Conservation (phyloP, 495 filamentous ascomycete species). For the Neurospora sp. region DNA sequence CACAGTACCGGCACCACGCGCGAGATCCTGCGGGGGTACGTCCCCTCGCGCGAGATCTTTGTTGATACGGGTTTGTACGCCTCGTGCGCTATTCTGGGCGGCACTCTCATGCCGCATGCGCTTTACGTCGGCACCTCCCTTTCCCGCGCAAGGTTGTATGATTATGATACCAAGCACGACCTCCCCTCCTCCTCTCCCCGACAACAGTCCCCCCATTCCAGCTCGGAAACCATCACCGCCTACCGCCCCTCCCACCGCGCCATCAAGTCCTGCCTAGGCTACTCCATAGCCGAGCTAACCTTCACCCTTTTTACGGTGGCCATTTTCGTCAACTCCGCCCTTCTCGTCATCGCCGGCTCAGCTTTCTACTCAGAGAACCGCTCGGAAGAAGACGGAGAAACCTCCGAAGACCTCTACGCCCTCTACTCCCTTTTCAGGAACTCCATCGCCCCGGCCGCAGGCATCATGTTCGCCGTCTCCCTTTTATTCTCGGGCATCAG, state of each 20-base stretch:
- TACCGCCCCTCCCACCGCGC: slow-evolving; percentile 61
- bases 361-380: slow-evolving; percentile 39
- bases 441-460: slow-evolving; percentile 51
- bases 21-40: slow-evolving; percentile 9
- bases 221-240: slow-evolving; percentile 29
- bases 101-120: slow-evolving; percentile 12
- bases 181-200: neutral
- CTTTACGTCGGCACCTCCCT: slow-evolving; percentile 13
- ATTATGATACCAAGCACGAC: slow-evolving; percentile 8
- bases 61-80: slow-evolving; percentile 10
- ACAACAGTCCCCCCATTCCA: neutral
- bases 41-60: slow-evolving; percentile 10
- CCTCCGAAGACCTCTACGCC: slow-evolving; percentile 52
- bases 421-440: slow-evolving; percentile 54
- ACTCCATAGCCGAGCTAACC: slow-evolving; percentile 56
- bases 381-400: slow-evolving; percentile 6
- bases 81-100: slow-evolving; percentile 11
- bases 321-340: slow-evolving; percentile 69
- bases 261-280: slow-evolving; percentile 59
- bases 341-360: slow-evolving; percentile 68
- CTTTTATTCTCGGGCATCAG: slow-evolving; percentile 42
- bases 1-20: neutral
- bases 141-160: slow-evolving; percentile 2
- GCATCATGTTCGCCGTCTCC: slow-evolving; percentile 47
- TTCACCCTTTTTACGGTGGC: slow-evolving; percentile 66